Base-by-base conservation (phyloP, 345 rosid genomes). In the Atalantia buxifolia region DNA sequence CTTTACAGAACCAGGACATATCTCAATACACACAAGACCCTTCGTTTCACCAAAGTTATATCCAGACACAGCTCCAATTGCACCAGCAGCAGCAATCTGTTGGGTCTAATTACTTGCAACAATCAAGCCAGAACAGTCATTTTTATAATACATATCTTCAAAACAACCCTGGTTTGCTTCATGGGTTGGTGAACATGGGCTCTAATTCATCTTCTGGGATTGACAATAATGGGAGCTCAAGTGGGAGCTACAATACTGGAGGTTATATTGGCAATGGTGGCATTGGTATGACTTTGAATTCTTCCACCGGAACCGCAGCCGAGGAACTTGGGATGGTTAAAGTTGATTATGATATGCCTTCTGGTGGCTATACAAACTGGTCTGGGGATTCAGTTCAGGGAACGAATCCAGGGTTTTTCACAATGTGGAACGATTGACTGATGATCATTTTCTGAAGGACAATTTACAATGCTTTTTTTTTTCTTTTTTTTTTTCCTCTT, bases 301-400 rank as follows among this genome's bases (percentile, higher is more conserved):
- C 93, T 1, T 78, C 86, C 0, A 89, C 86, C 16, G 87, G 87
- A 31, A 79, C 79, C 12, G 77, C 79, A 2, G 87, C 85, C 10
- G 94, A 89, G 63, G 97, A 90, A 59, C 87, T 85, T 25, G 79
- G 92, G 0, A 77, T 87, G 14, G 95, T 96, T 4, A 96, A 96
- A 88, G 97, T 92, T 4, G 98, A 96, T 79, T 94, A 96, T 60
- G 98, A 96, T 69, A 89, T 90, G 98, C 92, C 89, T 25, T 67
- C 84, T 21, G 90, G 80, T 5, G 91, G 88, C 25, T 94, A 91
- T 25, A 93, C 90, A 21, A 89, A 81, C 73, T 92, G 99, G 97
- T 86, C 90, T 12, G 85, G 87, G 9, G 97, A 91, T 7, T 81
- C 98, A 13, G 91, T 81, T 81, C 92, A 88, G 45, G 97, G 97